Percentiles rank a stretch among this genome's conserved stretches.
Conservation (phyloP, 2,329 filamentous ascomycete genomes). For the Ploettnerulaceae sp. region DNA sequence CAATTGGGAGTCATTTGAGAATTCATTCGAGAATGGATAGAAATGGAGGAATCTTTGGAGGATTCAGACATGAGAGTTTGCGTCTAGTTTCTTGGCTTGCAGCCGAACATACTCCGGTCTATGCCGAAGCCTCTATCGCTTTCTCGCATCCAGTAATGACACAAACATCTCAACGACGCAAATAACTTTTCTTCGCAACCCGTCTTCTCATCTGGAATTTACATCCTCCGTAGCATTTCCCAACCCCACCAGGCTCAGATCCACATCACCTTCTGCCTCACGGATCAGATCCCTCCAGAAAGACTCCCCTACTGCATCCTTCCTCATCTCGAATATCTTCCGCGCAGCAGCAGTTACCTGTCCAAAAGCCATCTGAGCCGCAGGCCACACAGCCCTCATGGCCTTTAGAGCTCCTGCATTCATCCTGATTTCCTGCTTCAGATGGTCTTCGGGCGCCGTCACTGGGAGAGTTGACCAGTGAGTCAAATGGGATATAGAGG, state of each 20-base stretch:
- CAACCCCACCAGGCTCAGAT: neutral
- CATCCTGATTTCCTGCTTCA: slow-evolving; percentile 71
- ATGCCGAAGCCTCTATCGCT: too few relatives aligned
- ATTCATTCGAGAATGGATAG: too few relatives aligned
- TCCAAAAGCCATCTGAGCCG: slow-evolving; percentile 56
- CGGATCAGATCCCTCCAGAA: slow-evolving; percentile 16
- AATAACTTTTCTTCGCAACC: neutral
- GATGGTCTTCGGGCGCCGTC: slow-evolving; percentile 55
- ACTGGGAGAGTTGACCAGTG: slow-evolving; percentile 66
- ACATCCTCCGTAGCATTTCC: neutral
- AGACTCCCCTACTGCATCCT: slow-evolving; percentile 7
- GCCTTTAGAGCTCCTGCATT: slow-evolving; percentile 44
- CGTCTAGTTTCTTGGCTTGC: too few relatives aligned
- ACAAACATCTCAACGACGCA: too few relatives aligned
- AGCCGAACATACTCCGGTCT: too few relatives aligned
- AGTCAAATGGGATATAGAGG: slow-evolving; percentile 74
- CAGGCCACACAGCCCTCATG: slow-evolving; percentile 20
- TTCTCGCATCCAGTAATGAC: too few relatives aligned
- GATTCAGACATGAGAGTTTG: too few relatives aligned
- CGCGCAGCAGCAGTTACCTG: slow-evolving; percentile 73
- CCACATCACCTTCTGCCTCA: neutral
- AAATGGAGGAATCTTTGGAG: too few relatives aligned
- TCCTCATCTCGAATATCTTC: slow-evolving; percentile 49
- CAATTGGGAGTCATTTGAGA: too few relatives aligned
- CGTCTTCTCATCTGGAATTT: neutral